phyloP scores from a whole-genome alignment of 352 stramenopile genomes.

The Pythium aristosporum region DNA sequence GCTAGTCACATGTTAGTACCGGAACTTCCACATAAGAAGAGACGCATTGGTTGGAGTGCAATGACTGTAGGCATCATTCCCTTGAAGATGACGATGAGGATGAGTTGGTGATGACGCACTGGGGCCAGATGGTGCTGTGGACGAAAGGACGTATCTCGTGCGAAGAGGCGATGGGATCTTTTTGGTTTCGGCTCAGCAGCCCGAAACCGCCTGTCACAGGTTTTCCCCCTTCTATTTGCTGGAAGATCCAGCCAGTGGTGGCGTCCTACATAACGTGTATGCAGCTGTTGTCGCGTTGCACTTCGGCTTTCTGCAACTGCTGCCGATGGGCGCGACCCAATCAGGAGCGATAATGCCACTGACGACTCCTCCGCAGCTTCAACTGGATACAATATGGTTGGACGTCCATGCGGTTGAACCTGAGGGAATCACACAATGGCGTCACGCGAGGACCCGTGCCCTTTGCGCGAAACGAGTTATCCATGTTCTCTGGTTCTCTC shows the following conservation, averaged over 20 bases:
- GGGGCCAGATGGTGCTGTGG: neutral
- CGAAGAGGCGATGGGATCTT: too few species aligned
- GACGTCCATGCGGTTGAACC: neutral
- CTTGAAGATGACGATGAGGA: too few species aligned
- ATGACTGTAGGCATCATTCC: too few species aligned
- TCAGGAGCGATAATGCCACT: neutral
- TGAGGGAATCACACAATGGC: neutral
- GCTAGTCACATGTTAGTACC: neutral
- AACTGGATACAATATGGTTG: neutral
- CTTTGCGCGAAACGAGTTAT: too few species aligned
- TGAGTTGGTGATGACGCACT: conserved; percentile 4
- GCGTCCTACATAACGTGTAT: neutral
- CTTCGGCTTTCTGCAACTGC: neutral
- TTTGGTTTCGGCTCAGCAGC: neutral
- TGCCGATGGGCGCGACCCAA: neutral
- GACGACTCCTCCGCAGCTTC: neutral
- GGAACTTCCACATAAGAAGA: neutral
- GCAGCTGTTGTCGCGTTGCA: neutral
- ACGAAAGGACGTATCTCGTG: neutral
- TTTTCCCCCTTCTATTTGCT: too few species aligned
- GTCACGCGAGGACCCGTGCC: neutral
- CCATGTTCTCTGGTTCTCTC: neutral
- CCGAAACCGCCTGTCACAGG: conserved; percentile 13
- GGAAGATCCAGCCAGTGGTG: neutral
- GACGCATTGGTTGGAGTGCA: too few species aligned